Evolutionary conservation across 1,284 basidiomycete genomes (phyloP).

Genomic region (Wallemia ichthyophaga): DNA sequence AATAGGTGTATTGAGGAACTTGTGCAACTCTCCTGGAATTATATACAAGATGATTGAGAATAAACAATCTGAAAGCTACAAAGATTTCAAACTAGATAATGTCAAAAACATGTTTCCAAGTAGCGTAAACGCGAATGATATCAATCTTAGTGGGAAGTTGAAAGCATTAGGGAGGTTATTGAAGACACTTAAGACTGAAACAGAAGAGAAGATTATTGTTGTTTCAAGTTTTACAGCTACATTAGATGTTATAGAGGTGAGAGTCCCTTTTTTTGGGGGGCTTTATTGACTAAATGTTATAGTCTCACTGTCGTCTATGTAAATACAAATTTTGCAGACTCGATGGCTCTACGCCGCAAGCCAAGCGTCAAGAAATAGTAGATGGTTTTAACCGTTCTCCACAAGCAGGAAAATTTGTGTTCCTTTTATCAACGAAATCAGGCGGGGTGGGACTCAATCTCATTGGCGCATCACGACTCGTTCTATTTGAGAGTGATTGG

Average conservation of each 20-base stretch:
- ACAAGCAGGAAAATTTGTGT: slow-evolving; percentile 26
- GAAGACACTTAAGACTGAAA: slow-evolving; percentile 27
- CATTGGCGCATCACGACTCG: slow-evolving; percentile 52
- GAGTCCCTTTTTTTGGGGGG: not conserved
- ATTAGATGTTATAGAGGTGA: slow-evolving; percentile 55
- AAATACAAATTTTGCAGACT: slow-evolving; percentile 2
- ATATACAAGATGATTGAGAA: slow-evolving; percentile 38
- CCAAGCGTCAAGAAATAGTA: slow-evolving; percentile 54
- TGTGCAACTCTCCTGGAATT: slow-evolving; percentile 75
- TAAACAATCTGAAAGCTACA: not conserved
- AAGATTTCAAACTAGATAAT: not conserved
- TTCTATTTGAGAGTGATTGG: slow-evolving; percentile 71
- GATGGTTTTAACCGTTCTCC: slow-evolving; percentile 14
- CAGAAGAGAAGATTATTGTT: slow-evolving; percentile 73
- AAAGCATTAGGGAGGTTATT: slow-evolving; percentile 44
- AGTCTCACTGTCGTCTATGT: not conserved
- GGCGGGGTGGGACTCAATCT: slow-evolving; percentile 86
- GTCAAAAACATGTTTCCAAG: slow-evolving; percentile 28
- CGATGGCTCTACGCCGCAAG: slow-evolving; percentile 38
- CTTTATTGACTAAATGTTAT: not conserved
- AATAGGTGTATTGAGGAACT: slow-evolving; percentile 51
- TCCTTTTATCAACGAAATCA: slow-evolving; percentile 78
- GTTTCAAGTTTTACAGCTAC: slow-evolving; percentile 75
- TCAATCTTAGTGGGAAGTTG: slow-evolving; percentile 38
- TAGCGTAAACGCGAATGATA: slow-evolving; percentile 30